phyloP scores from a whole-genome alignment of 2,329 filamentous ascomycete genomes.

The Neofusicoccum cordaticola region DNA sequence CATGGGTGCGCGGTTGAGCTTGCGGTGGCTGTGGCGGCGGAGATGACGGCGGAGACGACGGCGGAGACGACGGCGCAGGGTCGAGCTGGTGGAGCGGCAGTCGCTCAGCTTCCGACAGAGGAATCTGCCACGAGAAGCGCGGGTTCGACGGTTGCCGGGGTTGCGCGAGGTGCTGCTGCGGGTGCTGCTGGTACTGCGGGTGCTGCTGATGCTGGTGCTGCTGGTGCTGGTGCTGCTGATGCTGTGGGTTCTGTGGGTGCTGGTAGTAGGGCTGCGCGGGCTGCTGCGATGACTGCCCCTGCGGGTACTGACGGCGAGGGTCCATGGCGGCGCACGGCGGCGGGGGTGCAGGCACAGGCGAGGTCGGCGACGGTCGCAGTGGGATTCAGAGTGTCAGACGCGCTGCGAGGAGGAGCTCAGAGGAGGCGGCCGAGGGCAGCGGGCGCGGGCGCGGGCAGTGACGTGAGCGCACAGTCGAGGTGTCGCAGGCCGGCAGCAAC shows the following conservation, averaged over 20 bases:
- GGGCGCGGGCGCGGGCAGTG: neutral
- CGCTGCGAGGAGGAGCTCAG: neutral
- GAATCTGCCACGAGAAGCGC: constrained; percentile 36
- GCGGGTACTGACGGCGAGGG: neutral
- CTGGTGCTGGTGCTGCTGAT: neutral
- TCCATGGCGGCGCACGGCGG: neutral
- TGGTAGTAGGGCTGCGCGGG: neutral
- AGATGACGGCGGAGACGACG: neutral
- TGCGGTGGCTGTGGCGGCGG: constrained; percentile 20
- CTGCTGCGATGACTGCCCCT: neutral
- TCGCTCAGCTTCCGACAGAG: constrained; percentile 21
- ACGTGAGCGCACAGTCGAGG: constrained; percentile 6
- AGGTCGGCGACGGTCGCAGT: neutral
- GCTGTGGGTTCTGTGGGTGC: neutral
- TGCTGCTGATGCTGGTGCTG: neutral
- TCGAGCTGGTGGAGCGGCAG: constrained; percentile 19
- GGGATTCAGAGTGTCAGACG: neutral
- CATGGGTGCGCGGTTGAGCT: constrained; percentile 19
- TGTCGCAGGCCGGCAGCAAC: neutral
- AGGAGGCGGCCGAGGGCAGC: neutral
- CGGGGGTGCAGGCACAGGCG: neutral
- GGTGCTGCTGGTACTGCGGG: neutral
- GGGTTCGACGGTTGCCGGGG: constrained; percentile 19
- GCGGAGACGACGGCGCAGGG: constrained; percentile 2
- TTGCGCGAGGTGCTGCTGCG: neutral